Conservation (phyloP, 352 stramenopile species). For the Halophytophthora polymorphica region DNA sequence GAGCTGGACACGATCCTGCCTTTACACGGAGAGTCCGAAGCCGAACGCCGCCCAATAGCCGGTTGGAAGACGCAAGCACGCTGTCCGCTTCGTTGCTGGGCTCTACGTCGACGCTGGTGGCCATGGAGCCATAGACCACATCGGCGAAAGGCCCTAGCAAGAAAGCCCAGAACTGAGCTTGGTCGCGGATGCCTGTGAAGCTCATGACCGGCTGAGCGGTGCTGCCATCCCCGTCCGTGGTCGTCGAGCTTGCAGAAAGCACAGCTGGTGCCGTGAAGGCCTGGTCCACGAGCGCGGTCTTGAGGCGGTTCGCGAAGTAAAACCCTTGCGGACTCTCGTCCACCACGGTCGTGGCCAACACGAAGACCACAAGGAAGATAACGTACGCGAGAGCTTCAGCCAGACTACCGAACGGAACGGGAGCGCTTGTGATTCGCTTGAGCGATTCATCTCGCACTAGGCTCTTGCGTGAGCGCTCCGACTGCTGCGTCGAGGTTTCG, state of each 20-base stretch:
- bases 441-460: constrained; percentile 34
- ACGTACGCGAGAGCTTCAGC: constrained; percentile 43
- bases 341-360: constrained; percentile 48
- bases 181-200: constrained; percentile 54
- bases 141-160: constrained; percentile 57
- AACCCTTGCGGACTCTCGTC: constrained; percentile 47
- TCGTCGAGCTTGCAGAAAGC: constrained; percentile 11
- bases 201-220: constrained; percentile 26
- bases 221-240: constrained; percentile 9
- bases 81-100: constrained; percentile 13
- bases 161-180: constrained; percentile 61
- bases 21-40: constrained; percentile 56
- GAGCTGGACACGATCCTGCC: constrained; percentile 41
- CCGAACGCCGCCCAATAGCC: constrained; percentile 47
- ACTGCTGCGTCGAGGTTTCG: constrained; percentile 4
- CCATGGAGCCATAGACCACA: constrained; percentile 37
- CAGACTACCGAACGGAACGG: constrained; percentile 53
- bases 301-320: constrained; percentile 63
- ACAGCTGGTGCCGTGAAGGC: constrained; percentile 34
- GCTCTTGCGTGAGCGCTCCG: constrained; percentile 5
- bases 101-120: constrained; percentile 9
- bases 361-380: constrained; percentile 56
- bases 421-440: constrained; percentile 31
- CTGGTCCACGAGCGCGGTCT: constrained; percentile 40
- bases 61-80: constrained; percentile 49